Evolutionary conservation across 1,284 basidiomycete species (phyloP).

Genomic region (Heterobasidion irregulare): DNA sequence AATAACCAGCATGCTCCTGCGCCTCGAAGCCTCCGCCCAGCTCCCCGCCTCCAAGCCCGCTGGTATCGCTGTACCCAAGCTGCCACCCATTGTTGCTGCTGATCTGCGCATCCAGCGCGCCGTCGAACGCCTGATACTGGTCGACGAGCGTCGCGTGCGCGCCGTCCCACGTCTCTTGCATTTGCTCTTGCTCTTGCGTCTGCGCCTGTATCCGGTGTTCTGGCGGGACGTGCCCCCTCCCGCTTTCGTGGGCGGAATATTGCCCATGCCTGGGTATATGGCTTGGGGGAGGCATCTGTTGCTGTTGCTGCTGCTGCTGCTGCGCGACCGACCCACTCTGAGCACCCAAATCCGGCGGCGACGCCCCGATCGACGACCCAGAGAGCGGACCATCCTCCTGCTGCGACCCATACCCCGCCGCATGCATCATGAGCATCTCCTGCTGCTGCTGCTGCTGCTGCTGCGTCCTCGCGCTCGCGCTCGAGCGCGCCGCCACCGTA

Average conservation of each 20-base stretch:
- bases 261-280: not conserved
- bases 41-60: not conserved
- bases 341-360: constrained; percentile 11
- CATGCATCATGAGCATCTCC: not conserved
- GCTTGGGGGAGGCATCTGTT: not conserved
- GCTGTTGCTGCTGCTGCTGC: not conserved
- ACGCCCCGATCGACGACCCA: constrained; percentile 12
- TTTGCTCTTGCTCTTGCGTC: not conserved
- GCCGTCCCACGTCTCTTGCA: constrained; percentile 13
- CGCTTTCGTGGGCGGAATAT: not conserved
- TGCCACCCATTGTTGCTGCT: constrained; percentile 5
- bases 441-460: not conserved
- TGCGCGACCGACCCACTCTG: not conserved
- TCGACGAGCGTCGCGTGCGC: constrained; percentile 55
- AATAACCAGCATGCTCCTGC: not conserved
- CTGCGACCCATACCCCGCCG: not conserved
- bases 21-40: not conserved
- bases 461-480: not conserved
- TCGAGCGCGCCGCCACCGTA: constrained; percentile 10
- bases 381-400: constrained; percentile 4
- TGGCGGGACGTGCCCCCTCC: not conserved
- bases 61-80: constrained; percentile 3
- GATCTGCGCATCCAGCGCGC: constrained; percentile 46
- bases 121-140: constrained; percentile 51
- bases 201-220: not conserved